A percentile compares a stretch with the other conserved stretches of the same genome.
These are phyloP conservation scores for Monosporozyma solicola DNA, from an alignment of 805 yeast species.

Conservation along the genomic window DNA sequence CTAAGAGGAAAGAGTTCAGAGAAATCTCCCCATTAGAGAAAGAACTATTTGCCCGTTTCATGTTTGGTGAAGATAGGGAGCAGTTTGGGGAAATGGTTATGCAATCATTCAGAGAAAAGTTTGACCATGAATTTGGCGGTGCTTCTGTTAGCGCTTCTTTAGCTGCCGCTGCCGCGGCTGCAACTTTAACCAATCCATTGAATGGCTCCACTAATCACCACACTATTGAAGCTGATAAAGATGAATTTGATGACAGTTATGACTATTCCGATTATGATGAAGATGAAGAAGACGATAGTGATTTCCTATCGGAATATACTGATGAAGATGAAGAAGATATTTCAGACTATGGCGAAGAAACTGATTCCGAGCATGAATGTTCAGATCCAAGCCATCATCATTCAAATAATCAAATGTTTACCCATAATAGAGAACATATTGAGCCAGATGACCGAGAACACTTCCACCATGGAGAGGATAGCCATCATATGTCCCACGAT, in stretches of 20 bases:
- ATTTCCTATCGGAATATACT: slow-evolving; percentile 19
- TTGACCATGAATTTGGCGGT: slow-evolving; percentile 16
- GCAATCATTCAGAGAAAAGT: slow-evolving; percentile 24
- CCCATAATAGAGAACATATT: slow-evolving; percentile 9
- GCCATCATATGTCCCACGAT: slow-evolving; percentile 16
- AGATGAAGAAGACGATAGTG: slow-evolving; percentile 8
- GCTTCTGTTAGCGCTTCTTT: slow-evolving; percentile 18
- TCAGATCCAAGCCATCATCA: slow-evolving; percentile 9
- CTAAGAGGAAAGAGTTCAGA: slow-evolving; percentile 19
- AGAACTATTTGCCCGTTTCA: slow-evolving; percentile 25
- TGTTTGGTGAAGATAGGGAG: slow-evolving; percentile 24
- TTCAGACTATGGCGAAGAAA: slow-evolving; percentile 10
- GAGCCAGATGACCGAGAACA: slow-evolving; percentile 12
- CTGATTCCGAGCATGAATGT: slow-evolving; percentile 7
- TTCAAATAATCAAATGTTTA: slow-evolving; percentile 5
- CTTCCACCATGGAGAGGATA: slow-evolving; percentile 7
- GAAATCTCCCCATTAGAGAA: slow-evolving; percentile 24
- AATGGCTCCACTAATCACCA: slow-evolving; percentile 13
- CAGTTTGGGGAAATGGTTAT: slow-evolving; percentile 22
- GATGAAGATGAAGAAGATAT: slow-evolving; percentile 16
- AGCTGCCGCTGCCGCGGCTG: slow-evolving; percentile 25
- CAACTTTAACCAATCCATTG: slow-evolving; percentile 11
- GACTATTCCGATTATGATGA: slow-evolving; percentile 28
- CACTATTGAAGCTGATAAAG: slow-evolving; percentile 12
- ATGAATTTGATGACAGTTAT: slow-evolving; percentile 16